Evolutionary conservation across 2,329 filamentous ascomycete species (phyloP).

Genomic region (Fusarium solani-melongenae): DNA sequence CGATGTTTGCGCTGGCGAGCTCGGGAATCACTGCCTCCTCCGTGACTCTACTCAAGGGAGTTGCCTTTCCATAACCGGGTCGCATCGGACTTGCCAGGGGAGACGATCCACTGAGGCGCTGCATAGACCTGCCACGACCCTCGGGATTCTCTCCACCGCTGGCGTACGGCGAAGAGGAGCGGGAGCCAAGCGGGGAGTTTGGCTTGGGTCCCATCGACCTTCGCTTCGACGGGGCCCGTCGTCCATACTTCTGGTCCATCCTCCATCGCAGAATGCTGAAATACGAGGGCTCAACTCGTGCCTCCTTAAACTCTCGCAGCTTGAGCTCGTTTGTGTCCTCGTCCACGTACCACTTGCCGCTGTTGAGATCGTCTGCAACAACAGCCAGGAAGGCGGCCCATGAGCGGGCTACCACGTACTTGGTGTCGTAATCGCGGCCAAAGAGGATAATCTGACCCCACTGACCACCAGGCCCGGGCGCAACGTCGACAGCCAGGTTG

Average conservation of each 20-base stretch:
- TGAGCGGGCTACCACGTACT: slow-evolving; percentile 93
- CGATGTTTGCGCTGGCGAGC: slow-evolving; percentile 51
- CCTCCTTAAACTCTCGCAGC: slow-evolving; percentile 88
- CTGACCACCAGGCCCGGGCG: slow-evolving; percentile 86
- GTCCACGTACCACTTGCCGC: slow-evolving; percentile 90
- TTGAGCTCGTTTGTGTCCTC: slow-evolving; percentile 94
- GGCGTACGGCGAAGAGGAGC: slow-evolving; percentile 70
- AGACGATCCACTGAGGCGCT: slow-evolving; percentile 74
- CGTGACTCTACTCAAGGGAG: slow-evolving; percentile 78
- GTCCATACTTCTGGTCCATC: slow-evolving; percentile 93
- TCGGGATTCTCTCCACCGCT: slow-evolving; percentile 72
- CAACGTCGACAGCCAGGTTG: slow-evolving; percentile 92
- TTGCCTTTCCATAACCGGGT: slow-evolving; percentile 72
- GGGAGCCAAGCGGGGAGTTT: slow-evolving; percentile 60
- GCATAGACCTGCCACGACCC: slow-evolving; percentile 76
- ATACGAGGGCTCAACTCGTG: slow-evolving; percentile 90
- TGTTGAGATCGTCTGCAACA: slow-evolving; percentile 90
- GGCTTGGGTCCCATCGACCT: slow-evolving; percentile 61
- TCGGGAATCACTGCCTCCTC: slow-evolving; percentile 69
- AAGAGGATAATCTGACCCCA: slow-evolving; percentile 99
- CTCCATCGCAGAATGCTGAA: slow-evolving; percentile 96
- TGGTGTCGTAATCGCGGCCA: slow-evolving; percentile 97
- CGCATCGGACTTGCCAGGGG: slow-evolving; percentile 73
- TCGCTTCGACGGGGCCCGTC: slow-evolving; percentile 64
- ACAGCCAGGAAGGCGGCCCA: slow-evolving; percentile 89